Evolutionary conservation across 2,329 filamentous ascomycete species (phyloP).

Genomic region (Aureobasidium subglaciale): DNA sequence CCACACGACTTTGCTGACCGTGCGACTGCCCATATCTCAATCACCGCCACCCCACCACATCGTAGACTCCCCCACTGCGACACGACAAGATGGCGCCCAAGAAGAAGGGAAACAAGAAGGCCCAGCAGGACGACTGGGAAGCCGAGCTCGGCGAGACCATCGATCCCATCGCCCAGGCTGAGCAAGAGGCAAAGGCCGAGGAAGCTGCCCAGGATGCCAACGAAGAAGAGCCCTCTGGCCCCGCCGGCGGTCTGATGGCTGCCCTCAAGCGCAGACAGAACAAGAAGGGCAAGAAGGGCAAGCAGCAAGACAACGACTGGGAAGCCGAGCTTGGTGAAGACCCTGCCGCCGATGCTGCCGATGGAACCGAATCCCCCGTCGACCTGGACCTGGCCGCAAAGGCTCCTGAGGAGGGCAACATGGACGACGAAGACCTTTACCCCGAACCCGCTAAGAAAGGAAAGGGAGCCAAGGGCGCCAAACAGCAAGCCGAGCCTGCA

Average conservation of each 20-base stretch:
- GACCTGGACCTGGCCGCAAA: conserved; percentile 55
- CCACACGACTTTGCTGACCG: conserved; percentile 14
- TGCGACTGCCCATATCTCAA: not conserved
- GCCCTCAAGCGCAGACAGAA: conserved; percentile 49
- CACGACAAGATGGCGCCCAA: conserved; percentile 71
- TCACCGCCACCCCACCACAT: not conserved
- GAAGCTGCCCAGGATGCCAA: conserved; percentile 43
- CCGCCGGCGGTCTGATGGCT: conserved; percentile 42
- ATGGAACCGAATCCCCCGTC: conserved; percentile 29
- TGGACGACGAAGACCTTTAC: conserved; percentile 68
- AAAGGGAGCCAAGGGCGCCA: conserved; percentile 43
- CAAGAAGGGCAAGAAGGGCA: conserved; percentile 88
- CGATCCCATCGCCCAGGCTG: conserved; percentile 51
- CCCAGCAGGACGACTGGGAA: conserved; percentile 87
- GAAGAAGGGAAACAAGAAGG: conserved; percentile 87
- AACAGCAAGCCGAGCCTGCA: conserved; percentile 38
- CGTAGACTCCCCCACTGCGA: not conserved
- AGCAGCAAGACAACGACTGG: conserved; percentile 62
- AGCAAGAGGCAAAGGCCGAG: conserved; percentile 36
- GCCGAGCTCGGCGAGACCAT: conserved; percentile 77
- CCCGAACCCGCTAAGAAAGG: conserved; percentile 67
- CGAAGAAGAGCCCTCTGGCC: conserved; percentile 44
- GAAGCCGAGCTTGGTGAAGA: conserved; percentile 64
- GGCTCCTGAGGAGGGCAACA: conserved; percentile 69
- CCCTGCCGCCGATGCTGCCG: conserved; percentile 28